Conservation (phyloP, 2,329 filamentous ascomycete genomes). For the Dryadomyces sulphureus region DNA sequence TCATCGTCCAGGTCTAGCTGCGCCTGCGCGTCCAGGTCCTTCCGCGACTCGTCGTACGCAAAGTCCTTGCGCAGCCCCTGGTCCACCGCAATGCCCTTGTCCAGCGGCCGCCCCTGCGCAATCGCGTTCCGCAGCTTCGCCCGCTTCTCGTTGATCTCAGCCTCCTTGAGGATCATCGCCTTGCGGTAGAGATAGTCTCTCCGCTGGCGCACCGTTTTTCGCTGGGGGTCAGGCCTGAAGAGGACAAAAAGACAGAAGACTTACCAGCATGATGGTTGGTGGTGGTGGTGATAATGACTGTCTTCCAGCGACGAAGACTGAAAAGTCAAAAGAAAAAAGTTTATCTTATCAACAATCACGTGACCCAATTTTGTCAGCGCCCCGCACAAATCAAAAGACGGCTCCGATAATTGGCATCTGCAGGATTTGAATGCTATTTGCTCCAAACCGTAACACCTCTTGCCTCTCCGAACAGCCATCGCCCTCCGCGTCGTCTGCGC, state of each 20-base stretch:
- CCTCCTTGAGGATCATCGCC: conserved; percentile 75
- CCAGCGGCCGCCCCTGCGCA: conserved; percentile 75
- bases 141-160: conserved; percentile 83
- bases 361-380: not conserved
- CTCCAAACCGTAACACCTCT: not conserved
- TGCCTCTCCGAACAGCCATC: not conserved
- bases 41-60: conserved; percentile 78
- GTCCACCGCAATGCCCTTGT: conserved; percentile 73
- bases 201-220: conserved; percentile 63
- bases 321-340: not conserved
- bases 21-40: conserved; percentile 51
- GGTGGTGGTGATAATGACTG: no score
- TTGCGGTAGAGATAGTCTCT: conserved; percentile 84
- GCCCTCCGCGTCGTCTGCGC: not conserved
- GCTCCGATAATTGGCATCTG: conserved; percentile 1
- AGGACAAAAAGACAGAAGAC: conserved; percentile 18
- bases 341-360: not conserved
- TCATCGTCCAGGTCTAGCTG: conserved; percentile 72
- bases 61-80: conserved; percentile 72
- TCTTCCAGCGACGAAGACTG: no score
- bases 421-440: not conserved
- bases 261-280: conserved; percentile 9
- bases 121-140: conserved; percentile 75
- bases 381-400: conserved; percentile 5
- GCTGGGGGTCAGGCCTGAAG: conserved; percentile 19